phyloP scores from a whole-genome alignment of 176 grass and related monocot species.

The Sorghum bicolor region Sorghum_bicolor_NCBIv3 NC_012871.2:73966501-73967000 shows the following conservation, averaged over 20 bases:
- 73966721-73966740: constrained; percentile 95
- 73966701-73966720: constrained; percentile 98
- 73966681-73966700: constrained; percentile 94
- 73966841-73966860: constrained; percentile 88
- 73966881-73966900: constrained; percentile 91
- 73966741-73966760: constrained; percentile 81
- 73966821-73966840: constrained; percentile 94
- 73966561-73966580: constrained; percentile 98
- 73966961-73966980: constrained; percentile 94
- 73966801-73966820: constrained; percentile 83
- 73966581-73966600: constrained; percentile 29
- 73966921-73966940: constrained; percentile 98
- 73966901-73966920: constrained; percentile 96
- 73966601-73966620: no score
- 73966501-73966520: constrained; percentile 78
- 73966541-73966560: constrained; percentile 98
- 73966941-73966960: constrained; percentile 94
- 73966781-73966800: constrained; percentile 89
- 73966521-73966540: constrained; percentile 83
- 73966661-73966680: no score
- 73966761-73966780: constrained; percentile 81
- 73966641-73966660: no score
- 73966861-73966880: constrained; percentile 89
- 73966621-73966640: no score
- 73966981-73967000: constrained; percentile 68